Conservation (phyloP, 2,329 filamentous ascomycete species). For the Fusarium devonianum region DNA sequence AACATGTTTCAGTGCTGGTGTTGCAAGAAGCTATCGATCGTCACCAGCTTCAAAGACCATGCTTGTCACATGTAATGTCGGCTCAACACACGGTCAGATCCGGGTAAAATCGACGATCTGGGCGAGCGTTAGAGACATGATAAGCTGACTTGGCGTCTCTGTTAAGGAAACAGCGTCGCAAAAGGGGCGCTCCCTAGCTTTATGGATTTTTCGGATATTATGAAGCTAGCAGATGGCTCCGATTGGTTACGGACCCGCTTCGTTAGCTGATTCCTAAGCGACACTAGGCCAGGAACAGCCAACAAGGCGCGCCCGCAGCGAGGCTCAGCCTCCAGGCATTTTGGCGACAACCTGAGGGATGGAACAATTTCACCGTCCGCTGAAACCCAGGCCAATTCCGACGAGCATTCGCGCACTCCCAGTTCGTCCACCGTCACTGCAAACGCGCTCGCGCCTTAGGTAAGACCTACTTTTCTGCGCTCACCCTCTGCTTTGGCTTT, state of each 20-base stretch:
- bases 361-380: conserved; percentile 41
- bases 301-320: conserved; percentile 31
- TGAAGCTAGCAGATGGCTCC: conserved; percentile 13
- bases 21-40: not conserved
- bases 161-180: too few relatives aligned
- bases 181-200: too few relatives aligned
- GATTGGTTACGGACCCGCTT: conserved; percentile 36
- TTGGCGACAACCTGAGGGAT: conserved; percentile 27
- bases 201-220: not conserved
- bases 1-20: not conserved
- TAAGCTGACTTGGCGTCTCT: not conserved
- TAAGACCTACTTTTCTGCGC: conserved; percentile 42
- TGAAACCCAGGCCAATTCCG: conserved; percentile 46
- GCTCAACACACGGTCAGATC: not conserved
- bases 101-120: not conserved
- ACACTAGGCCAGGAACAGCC: conserved; percentile 43
- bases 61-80: conserved; percentile 23
- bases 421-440: conserved; percentile 39
- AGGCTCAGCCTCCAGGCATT: conserved; percentile 37
- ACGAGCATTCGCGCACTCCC: conserved; percentile 41
- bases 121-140: not conserved
- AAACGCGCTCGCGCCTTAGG: conserved; percentile 43
- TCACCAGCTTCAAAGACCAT: not conserved
- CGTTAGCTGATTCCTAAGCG: conserved; percentile 29
- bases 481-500: conserved; percentile 21